Base-by-base conservation (phyloP, 805 yeast genomes). In the Priceomyces carsonii region DNA sequence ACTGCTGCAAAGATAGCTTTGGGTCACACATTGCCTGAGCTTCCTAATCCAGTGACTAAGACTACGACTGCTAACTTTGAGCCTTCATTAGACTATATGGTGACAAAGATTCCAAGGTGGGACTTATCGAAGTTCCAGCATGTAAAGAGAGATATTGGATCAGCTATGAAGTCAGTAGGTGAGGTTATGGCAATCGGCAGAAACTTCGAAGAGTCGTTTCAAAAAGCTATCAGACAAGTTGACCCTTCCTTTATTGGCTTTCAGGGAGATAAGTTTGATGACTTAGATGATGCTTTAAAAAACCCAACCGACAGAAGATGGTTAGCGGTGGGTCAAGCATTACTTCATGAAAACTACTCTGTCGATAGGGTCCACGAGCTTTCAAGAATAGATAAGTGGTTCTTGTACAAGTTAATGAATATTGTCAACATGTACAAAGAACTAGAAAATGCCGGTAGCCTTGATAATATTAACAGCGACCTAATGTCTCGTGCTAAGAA, bases 181-280 rank as follows among this genome's bases (percentile, higher is more conserved):
- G 99, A 91, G 68, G 99, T 91, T 40, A 91, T 91, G 99, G 95
- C 96, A 29, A 93, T 91, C 57, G 99, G 99, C 57, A 83, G 99
- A 69, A 91, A 82, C 46, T 91, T 91, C 59, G 99, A 91, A 71
- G 99, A 91, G 70, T 85, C 96, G 22, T 83, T 91, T 75, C 97
- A 93, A 72, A 91, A 91, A 74, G 98, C 98, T 28, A 81, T 91
- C 47, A 82, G 99, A 69, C 95, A 90, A 65, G 87, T 89, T 44
- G 97, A 89, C 57, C 96, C 97, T 26, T 81, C 95, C 3, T 80
- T 77, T 45, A 61, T 87, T 53, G 97, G 97, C 26, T 86, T 89
- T 78, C 96, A 89, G 69, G 96, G 96, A 52, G 87, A 77, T 47
- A 69, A 75, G 42, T 77, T 77, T 45, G 95, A 88, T 48, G 68